Evolutionary conservation across 805 yeast species (phyloP), one percentile per base, ranked within the genome.

Genomic region (Kazachstania bromeliacearum): DNA sequence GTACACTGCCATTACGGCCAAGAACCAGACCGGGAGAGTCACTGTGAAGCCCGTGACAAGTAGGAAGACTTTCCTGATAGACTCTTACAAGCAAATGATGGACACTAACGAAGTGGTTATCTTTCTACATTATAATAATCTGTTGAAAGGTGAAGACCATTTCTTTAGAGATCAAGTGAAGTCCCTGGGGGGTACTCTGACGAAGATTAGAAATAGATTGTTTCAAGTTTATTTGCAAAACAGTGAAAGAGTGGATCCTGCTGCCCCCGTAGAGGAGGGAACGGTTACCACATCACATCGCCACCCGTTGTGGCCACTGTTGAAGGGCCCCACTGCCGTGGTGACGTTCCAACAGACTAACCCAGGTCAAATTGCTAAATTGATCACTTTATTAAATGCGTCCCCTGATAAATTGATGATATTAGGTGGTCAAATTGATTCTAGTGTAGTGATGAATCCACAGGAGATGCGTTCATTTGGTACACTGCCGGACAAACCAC

Each of bases 301-400:
- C 18, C 94, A 85, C 57, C 94, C 95, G 12, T 61, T 89, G 46
- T 56, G 71, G 18, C 75, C 78, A 7, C 65, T 87, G 36, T 69
- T 92, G 40, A 64, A 64, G 41, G 97, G 97, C 7, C 96, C 97
- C 17, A 79, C 95, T 2, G 94, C 94, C 1, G 68, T 83, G 7
- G 74, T 89, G 38, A 58, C 81, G 15, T 70, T 85, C 41, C 73
- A 73, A 30, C 74, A 70, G 41, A 66, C 81, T 24, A 79, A 85
- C 44, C 96, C 96, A n/a, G 48, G 62, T 12, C 63, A 65, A 15
- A 83, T 88, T 8, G 72, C 73, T 20, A 65, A 67, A 36, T 73
- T 84, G 4, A 60, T 84, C 48, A 79, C 73, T 50, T 55, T 75
- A 20, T 54, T 87, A 33, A 78, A 75, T 46, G 72, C 79, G 28